Percentiles rank a stretch among this genome's conserved stretches.
Evolutionary conservation across 441 rosid genomes (phyloP).

Genomic region (Lagerstroemia fauriei): DNA sequence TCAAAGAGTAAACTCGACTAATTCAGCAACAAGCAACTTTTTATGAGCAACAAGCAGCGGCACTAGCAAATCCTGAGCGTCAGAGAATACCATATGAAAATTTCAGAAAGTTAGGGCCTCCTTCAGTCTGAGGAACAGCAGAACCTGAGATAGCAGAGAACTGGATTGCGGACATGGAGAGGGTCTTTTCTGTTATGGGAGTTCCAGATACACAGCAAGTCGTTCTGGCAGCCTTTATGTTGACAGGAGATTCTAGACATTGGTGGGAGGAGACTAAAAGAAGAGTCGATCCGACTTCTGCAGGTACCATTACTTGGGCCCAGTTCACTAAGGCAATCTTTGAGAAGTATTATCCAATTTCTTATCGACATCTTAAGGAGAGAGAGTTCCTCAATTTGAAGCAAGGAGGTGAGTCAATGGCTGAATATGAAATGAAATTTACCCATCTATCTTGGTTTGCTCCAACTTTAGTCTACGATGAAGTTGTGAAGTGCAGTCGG

Average conservation of each 20-base stretch:
- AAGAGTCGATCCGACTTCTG: background rate
- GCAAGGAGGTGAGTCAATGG: background rate
- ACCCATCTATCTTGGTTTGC: background rate
- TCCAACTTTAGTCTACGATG: background rate
- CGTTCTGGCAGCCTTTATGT: background rate
- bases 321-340: background rate
- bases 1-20: too few relatives aligned
- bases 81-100: background rate
- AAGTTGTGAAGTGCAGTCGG: background rate
- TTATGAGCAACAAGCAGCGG: too few relatives aligned
- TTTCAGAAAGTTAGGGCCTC: background rate
- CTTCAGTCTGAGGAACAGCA: background rate
- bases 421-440: background rate
- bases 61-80: background rate
- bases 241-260: background rate
- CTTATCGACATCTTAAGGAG: background rate
- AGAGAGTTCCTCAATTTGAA: background rate
- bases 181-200: background rate
- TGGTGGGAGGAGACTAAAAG: background rate
- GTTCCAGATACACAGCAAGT: background rate
- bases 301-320: background rate
- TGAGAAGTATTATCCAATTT: background rate
- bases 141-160: background rate
- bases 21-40: too few relatives aligned
- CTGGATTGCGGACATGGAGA: background rate